Percentiles rank a stretch among this genome's conserved stretches.
phyloP scores from a whole-genome alignment of 2,329 filamentous ascomycete genomes.

The Fusarium virguliforme region DNA sequence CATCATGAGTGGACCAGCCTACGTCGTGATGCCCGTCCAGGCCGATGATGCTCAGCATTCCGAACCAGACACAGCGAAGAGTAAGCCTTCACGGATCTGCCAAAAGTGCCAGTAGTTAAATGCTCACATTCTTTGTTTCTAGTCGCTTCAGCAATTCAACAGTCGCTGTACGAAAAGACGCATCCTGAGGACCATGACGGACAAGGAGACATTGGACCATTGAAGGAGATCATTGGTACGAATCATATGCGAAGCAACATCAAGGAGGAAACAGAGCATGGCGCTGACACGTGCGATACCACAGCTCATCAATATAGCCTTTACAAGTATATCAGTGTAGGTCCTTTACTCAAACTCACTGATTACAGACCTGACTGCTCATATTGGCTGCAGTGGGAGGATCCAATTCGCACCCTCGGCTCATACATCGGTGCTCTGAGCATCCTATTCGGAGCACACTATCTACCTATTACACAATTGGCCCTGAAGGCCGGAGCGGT shows the following conservation, averaged over 20 bases:
- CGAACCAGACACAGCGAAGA: neutral
- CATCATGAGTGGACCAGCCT: slow-evolving; percentile 30
- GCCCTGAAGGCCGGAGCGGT: slow-evolving; percentile 33
- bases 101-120: neutral
- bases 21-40: slow-evolving; percentile 26
- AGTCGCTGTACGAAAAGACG: neutral
- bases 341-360: neutral
- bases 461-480: slow-evolving; percentile 40
- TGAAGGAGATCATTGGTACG: slow-evolving; percentile 44
- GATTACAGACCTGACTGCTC: neutral
- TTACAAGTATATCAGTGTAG: slow-evolving; percentile 47
- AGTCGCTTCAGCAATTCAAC: neutral
- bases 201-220: slow-evolving; percentile 27
- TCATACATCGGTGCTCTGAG: slow-evolving; percentile 39
- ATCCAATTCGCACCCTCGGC: slow-evolving; percentile 42
- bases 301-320: slow-evolving; percentile 45
- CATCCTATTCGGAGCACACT: slow-evolving; percentile 36
- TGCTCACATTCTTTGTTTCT: neutral
- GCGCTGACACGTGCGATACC: neutral
- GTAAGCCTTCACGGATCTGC: neutral
- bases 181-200: neutral
- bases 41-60: slow-evolving; percentile 16
- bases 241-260: neutral
- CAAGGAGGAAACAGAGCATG: neutral
- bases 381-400: slow-evolving; percentile 36